Conservation (phyloP, 106 monocot genomes). For the Allium sativum region DNA sequence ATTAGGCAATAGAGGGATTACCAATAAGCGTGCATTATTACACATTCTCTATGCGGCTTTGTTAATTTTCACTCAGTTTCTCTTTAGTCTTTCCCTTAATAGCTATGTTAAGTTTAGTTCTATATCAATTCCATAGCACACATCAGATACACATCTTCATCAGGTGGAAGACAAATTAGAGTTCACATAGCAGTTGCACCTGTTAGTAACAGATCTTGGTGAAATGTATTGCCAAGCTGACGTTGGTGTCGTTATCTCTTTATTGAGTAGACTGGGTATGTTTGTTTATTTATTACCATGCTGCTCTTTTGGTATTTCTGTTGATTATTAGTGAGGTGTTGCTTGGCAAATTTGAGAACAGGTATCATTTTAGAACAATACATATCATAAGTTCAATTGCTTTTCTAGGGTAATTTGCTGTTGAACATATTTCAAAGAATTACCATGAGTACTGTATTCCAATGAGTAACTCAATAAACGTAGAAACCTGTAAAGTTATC, state of each 20-base stretch:
- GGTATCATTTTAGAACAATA: too few relatives aligned
- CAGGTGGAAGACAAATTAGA: slow-evolving; percentile 90
- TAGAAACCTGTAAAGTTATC: too few relatives aligned
- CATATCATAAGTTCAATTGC: too few relatives aligned
- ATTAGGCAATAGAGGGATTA: too few relatives aligned
- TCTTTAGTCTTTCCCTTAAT: neutral
- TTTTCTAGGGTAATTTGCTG: too few relatives aligned
- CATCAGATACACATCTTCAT: slow-evolving; percentile 87
- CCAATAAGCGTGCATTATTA: too few relatives aligned
- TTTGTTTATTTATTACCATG: neutral
- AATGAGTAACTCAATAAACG: too few relatives aligned
- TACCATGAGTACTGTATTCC: too few relatives aligned
- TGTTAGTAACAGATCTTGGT: slow-evolving; percentile 82
- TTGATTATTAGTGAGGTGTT: too few relatives aligned
- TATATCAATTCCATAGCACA: slow-evolving; percentile 34
- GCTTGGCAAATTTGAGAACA: too few relatives aligned
- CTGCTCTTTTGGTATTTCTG: too few relatives aligned
- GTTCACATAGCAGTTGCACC: slow-evolving; percentile 88
- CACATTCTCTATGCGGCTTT: neutral
- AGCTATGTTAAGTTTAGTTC: neutral
- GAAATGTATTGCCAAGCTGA: slow-evolving; percentile 98
- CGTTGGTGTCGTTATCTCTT: slow-evolving; percentile 62
- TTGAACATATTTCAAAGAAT: too few relatives aligned
- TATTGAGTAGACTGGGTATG: slow-evolving; percentile 74
- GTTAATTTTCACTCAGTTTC: neutral